Base-by-base conservation (phyloP, 495 filamentous ascomycete species). In the Lasiosphaeriaceae sp. region DNA sequence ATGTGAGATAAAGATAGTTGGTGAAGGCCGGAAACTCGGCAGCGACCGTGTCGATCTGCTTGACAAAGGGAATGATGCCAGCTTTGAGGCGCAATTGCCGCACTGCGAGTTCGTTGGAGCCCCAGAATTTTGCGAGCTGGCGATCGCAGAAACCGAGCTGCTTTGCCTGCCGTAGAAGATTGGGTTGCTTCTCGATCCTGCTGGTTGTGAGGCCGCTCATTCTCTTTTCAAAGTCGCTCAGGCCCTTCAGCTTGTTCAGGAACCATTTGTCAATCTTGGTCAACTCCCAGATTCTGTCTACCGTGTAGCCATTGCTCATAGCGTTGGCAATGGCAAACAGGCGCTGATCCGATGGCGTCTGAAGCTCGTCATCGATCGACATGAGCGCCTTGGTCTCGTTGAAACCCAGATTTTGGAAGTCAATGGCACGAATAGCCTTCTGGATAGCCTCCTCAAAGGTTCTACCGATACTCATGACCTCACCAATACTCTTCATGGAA, bases 191-290 rank as follows among this genome's bases (percentile, higher is more conserved):
- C 3, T 88, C 80, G 55, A 93, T 82, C 48, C 83, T 86, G 35
- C 74, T 79, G n/a, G 88, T 83, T 57, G 80, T 88, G 76, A 83
- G 91, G 3, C 73, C 77, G 46, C 78, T 75, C 85, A 97, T 87
- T 22, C 79, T 59, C 74, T 90, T 91, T 65, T 85, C 84, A 59
- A 97, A 97, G 73, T 96, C 83, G 70, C 84, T 95, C 2, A 98
- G 77, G 26, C 89, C 87, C 82, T 96, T 96, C 14, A 98, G 83
- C 61, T 87, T 90, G 68, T 80, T 83, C 63, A 98, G 73, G 77
- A 98, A 98, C 94, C 94, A 97, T 72, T 94, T 96, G 72, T 97
- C 93, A 67, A 98, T 98, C 73, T 88, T 88, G 58, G 94, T 98
- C 80, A 97, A 83, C 71, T 97, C 86, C 91, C 92, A 96, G 67